These are phyloP conservation scores for Rhizoclosmatium sp. DNA, from an alignment of 192 early-diverging fungal species.

Conservation along the genomic window DNA sequence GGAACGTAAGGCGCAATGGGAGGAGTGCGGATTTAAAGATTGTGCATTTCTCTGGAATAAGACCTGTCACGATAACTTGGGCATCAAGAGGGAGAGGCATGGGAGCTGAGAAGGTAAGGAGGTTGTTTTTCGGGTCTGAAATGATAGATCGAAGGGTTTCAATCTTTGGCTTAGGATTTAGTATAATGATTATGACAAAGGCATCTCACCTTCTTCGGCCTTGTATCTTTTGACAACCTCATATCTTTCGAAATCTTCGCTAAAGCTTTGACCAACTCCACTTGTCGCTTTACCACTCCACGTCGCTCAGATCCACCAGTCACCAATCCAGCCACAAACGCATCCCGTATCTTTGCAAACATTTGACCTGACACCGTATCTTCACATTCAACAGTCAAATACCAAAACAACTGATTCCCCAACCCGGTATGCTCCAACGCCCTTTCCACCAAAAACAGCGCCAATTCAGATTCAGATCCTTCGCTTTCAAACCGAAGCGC, in stretches of 20 bases:
- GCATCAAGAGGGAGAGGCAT: constrained; percentile 92
- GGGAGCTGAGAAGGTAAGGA: constrained; percentile 77
- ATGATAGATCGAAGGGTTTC: constrained; percentile 80
- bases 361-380: constrained; percentile 83
- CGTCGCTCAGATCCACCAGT: constrained; percentile 62
- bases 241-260: constrained; percentile 78
- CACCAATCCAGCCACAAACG: constrained; percentile 78
- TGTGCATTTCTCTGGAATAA: constrained; percentile 72
- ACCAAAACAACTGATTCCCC: constrained; percentile 91
- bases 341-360: constrained; percentile 86
- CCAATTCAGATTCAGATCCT: constrained; percentile 64
- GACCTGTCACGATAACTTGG: constrained; percentile 81
- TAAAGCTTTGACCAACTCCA: constrained; percentile 80
- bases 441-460: constrained; percentile 89
- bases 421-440: constrained; percentile 82
- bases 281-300: constrained; percentile 82
- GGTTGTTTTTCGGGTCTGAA: constrained; percentile 82
- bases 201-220: constrained; percentile 79
- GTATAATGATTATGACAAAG: not conserved
- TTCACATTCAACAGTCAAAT: constrained; percentile 95
- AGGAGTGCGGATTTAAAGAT: constrained; percentile 93
- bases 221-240: constrained; percentile 79
- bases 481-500: constrained; percentile 89
- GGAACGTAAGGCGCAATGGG: constrained; percentile 88
- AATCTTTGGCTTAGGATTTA: constrained; percentile 57